Evolutionary conservation across 805 yeast species (phyloP).

Genomic region (Ogataea methanolica): DNA sequence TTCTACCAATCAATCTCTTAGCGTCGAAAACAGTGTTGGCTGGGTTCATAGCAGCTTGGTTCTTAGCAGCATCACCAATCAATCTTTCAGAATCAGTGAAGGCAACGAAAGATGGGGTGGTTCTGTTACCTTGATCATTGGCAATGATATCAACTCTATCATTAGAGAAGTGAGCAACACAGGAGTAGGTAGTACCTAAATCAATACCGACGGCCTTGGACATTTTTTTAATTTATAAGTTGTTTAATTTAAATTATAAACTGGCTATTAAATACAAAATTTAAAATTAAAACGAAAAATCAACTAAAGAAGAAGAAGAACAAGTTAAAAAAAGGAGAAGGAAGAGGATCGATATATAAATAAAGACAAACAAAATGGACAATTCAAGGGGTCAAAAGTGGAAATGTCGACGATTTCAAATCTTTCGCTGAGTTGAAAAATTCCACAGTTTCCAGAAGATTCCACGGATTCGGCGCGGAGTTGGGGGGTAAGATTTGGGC

Average conservation of each 20-base stretch:
- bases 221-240: constrained; percentile 10
- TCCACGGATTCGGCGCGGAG: constrained; percentile 2
- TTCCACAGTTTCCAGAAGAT: constrained; percentile 13
- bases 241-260: too few relatives aligned
- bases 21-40: constrained; percentile 79
- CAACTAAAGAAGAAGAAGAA: not conserved
- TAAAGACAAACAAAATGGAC: not conserved
- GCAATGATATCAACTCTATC: constrained; percentile 94
- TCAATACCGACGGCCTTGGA: constrained; percentile 62
- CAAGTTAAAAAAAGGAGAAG: not conserved
- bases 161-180: constrained; percentile 90
- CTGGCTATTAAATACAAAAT: not conserved
- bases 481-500: not conserved
- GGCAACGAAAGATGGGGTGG: constrained; percentile 94
- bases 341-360: not conserved
- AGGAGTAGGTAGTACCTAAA: constrained; percentile 86
- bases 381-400: not conserved
- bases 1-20: constrained; percentile 74
- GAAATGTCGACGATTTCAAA: not conserved
- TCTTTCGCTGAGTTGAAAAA: not conserved
- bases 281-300: not conserved
- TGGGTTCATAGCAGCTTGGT: constrained; percentile 74
- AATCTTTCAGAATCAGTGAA: constrained; percentile 90
- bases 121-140: constrained; percentile 98
- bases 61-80: constrained; percentile 78